Conservation (phyloP, 2,329 filamentous ascomycete species). For the Lasiodiplodia sp. region DNA sequence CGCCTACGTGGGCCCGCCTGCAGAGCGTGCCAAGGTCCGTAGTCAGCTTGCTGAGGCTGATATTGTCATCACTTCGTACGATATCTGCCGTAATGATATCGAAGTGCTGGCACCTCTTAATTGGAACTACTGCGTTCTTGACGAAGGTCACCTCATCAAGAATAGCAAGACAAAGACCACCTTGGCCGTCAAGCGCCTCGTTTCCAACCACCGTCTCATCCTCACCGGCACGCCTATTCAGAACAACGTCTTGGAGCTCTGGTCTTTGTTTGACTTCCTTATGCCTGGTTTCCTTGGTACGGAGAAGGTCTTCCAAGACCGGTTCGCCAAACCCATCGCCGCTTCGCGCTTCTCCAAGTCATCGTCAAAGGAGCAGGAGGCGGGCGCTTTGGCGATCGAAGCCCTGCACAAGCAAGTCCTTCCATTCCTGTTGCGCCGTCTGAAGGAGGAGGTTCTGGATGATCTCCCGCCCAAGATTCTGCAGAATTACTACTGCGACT, state of each 20-base stretch:
- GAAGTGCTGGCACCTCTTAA: conserved; percentile 81
- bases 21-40: conserved; percentile 76
- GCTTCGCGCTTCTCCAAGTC: conserved; percentile 96
- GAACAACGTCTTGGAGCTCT: conserved; percentile 95
- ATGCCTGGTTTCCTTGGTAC: conserved; percentile 98
- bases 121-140: conserved; percentile 97
- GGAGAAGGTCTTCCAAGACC: conserved; percentile 95
- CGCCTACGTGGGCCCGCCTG: conserved; percentile 88
- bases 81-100: conserved; percentile 96
- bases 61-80: conserved; percentile 96
- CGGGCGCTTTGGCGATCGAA: conserved; percentile 93
- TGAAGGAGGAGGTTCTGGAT: conserved; percentile 97
- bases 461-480: conserved; percentile 97
- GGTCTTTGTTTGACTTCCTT: conserved; percentile 97
- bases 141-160: conserved; percentile 98
- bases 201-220: conserved; percentile 93
- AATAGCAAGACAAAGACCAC: conserved; percentile 98
- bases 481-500: conserved; percentile 99
- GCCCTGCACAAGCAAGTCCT: conserved; percentile 98
- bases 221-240: conserved; percentile 97
- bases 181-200: conserved; percentile 85
- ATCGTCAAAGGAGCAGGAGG: conserved; percentile 97
- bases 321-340: conserved; percentile 93
- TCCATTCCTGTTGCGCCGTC: conserved; percentile 90
- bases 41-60: conserved; percentile 78